phyloP scores from a whole-genome alignment of 257 asterid species.

The Primulina tabacum region DNA sequence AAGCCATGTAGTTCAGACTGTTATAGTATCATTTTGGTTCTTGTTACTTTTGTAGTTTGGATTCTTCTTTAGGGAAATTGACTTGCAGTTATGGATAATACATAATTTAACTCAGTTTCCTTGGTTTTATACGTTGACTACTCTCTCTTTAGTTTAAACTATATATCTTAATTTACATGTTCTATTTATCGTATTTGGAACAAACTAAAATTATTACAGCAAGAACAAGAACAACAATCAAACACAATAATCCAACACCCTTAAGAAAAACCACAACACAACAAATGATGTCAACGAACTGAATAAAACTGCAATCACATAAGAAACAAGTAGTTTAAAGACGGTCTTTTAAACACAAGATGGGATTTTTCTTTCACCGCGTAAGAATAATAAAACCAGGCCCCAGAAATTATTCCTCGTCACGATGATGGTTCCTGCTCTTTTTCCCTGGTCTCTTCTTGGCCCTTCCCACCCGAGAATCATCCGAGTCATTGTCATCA shows the following conservation, averaged over 20 bases:
- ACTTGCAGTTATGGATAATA: background rate
- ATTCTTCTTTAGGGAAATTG: background rate
- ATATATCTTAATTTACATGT: no score
- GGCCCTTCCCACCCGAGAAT: constrained; percentile 69
- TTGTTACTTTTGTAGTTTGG: background rate
- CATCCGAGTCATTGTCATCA: constrained; percentile 51
- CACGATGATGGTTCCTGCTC: constrained; percentile 50
- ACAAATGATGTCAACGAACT: constrained; percentile 6
- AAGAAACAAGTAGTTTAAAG: background rate
- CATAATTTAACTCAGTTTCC: background rate
- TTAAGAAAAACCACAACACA: background rate
- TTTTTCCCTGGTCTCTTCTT: constrained; percentile 66
- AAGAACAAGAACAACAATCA: constrained; percentile 1
- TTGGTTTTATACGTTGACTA: no score
- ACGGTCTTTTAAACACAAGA: constrained; percentile 1
- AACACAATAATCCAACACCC: background rate
- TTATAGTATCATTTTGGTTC: background rate
- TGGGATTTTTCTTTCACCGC: no score
- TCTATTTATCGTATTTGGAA: background rate
- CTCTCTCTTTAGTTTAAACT: no score
- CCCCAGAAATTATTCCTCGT: constrained; percentile 35
- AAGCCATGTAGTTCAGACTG: background rate
- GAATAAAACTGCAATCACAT: constrained; percentile 8
- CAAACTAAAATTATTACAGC: constrained; percentile 18
- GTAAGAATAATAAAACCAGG: background rate